These are phyloP conservation scores for Glycine tomentella DNA, from an alignment of 306 rosid species.

Conservation along the genomic window DNA sequence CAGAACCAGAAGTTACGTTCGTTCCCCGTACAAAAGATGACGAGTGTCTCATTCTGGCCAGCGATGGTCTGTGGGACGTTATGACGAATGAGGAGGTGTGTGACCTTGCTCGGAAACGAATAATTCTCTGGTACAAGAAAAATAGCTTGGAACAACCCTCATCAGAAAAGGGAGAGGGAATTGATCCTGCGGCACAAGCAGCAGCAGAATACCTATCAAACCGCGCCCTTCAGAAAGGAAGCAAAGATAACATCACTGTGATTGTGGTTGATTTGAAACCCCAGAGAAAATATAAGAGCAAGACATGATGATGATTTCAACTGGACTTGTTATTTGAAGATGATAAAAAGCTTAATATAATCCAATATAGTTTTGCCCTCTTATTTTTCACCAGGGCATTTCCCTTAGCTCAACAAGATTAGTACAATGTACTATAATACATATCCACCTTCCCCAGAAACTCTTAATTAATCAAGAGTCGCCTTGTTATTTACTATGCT, in stretches of 20 bases:
- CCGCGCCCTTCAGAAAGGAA: slow-evolving; percentile 67
- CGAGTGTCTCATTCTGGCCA: slow-evolving; percentile 67
- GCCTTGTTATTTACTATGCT: slow-evolving; percentile 46
- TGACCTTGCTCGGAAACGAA: slow-evolving; percentile 79
- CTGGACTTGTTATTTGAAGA: slow-evolving; percentile 19
- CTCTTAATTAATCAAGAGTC: slow-evolving; percentile 53
- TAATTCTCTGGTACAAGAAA: slow-evolving; percentile 90
- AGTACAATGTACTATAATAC: slow-evolving; percentile 59
- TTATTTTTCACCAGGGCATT: slow-evolving; percentile 71
- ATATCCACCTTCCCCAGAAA: slow-evolving; percentile 52
- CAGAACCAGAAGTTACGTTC: slow-evolving; percentile 87
- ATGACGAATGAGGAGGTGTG: slow-evolving; percentile 88
- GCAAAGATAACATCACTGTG: slow-evolving; percentile 80
- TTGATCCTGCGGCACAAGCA: slow-evolving; percentile 94
- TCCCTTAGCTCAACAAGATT: slow-evolving; percentile 41
- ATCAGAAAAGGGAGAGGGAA: slow-evolving; percentile 66
- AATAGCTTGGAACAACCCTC: slow-evolving; percentile 57
- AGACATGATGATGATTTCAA: slow-evolving; percentile 56
- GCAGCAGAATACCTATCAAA: slow-evolving; percentile 83
- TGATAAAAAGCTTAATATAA: slow-evolving; percentile 51
- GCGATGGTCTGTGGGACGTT: slow-evolving; percentile 88
- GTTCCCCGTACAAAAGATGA: slow-evolving; percentile 84
- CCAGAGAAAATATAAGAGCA: slow-evolving; percentile 83
- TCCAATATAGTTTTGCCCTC: slow-evolving; percentile 64
- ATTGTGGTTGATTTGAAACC: slow-evolving; percentile 88